Percentiles rank a stretch among this genome's conserved stretches.
These are phyloP conservation scores for Patellifolia procumbens DNA, from an alignment of 179 eudicot genomes.

Conservation along the genomic window DNA sequence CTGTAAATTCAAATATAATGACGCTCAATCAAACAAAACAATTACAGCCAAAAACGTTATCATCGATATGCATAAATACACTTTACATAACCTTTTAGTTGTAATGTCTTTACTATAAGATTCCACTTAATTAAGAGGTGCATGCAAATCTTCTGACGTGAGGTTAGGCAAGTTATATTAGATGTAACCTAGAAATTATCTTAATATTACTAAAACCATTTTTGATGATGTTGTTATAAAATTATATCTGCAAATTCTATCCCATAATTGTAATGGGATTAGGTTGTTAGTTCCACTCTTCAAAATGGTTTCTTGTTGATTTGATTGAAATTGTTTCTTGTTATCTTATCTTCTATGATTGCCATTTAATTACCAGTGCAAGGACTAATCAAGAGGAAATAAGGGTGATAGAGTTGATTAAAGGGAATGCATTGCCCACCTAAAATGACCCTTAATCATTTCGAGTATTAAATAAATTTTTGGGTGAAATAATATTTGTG, in stretches of 20 bases:
- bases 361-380: not conserved
- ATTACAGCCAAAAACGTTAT: slow-evolving; percentile 13
- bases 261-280: not conserved
- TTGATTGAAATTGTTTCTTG: not conserved
- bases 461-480: too few species aligned
- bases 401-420: too few species aligned
- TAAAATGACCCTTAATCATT: too few species aligned
- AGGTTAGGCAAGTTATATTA: not conserved
- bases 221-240: not conserved
- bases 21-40: not conserved
- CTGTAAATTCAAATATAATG: slow-evolving; percentile 4
- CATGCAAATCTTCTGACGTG: slow-evolving; percentile 9
- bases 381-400: too few species aligned
- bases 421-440: too few species aligned
- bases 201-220: not conserved
- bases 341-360: not conserved
- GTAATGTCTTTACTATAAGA: slow-evolving; percentile 14
- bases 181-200: not conserved
- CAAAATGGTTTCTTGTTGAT: not conserved
- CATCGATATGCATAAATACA: not conserved
- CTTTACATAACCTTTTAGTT: slow-evolving; percentile 16
- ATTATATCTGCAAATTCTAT: not conserved
- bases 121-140: slow-evolving; percentile 12
- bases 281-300: slow-evolving; percentile 12
- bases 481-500: too few species aligned